A percentile compares a stretch with the other conserved stretches of the same genome.
These are phyloP conservation scores for Coemansia sp. DNA, from an alignment of 192 early-diverging fungal genomes.

Conservation along the genomic window DNA sequence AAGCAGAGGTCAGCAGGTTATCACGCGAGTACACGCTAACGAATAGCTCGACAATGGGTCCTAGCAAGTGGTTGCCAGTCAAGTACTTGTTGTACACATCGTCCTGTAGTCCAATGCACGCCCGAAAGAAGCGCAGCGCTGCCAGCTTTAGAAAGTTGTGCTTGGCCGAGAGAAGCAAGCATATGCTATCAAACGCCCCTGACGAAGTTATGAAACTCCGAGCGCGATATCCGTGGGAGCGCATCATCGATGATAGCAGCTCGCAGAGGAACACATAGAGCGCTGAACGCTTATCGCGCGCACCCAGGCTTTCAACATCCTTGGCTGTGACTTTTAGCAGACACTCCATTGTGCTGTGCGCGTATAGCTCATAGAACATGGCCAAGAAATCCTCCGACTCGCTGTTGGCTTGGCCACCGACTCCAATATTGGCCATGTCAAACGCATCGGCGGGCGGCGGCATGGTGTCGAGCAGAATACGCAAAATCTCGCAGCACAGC, in stretches of 20 bases:
- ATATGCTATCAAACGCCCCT: conserved; percentile 62
- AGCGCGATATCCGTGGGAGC: conserved; percentile 72
- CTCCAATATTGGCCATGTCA: conserved; percentile 24
- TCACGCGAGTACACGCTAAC: conserved; percentile 66
- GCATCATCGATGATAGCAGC: conserved; percentile 72
- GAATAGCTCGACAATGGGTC: conserved; percentile 66
- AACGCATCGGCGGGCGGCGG: conserved; percentile 18
- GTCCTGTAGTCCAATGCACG: conserved; percentile 76
- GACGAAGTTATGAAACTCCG: conserved; percentile 76
- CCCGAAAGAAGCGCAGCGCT: conserved; percentile 77
- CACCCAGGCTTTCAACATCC: conserved; percentile 27
- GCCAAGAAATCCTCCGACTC: conserved; percentile 77
- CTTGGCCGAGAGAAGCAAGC: conserved; percentile 66
- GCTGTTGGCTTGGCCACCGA: conserved; percentile 37
- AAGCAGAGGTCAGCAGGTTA: conserved; percentile 88
- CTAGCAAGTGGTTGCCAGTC: conserved; percentile 72
- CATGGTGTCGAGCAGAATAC: conserved; percentile 70
- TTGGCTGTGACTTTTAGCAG: conserved; percentile 56
- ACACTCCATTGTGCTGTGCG: conserved; percentile 64
- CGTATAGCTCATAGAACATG: conserved; percentile 75
- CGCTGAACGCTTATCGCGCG: conserved; percentile 1
- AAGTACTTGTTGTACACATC: conserved; percentile 83
- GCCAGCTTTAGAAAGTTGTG: conserved; percentile 73
- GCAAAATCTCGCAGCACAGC: conserved; percentile 75
- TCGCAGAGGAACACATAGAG: conserved; percentile 62